phyloP scores from a whole-genome alignment of 129 eudicot genomes.

The Rutidosis leptorrhynchoides region DNA sequence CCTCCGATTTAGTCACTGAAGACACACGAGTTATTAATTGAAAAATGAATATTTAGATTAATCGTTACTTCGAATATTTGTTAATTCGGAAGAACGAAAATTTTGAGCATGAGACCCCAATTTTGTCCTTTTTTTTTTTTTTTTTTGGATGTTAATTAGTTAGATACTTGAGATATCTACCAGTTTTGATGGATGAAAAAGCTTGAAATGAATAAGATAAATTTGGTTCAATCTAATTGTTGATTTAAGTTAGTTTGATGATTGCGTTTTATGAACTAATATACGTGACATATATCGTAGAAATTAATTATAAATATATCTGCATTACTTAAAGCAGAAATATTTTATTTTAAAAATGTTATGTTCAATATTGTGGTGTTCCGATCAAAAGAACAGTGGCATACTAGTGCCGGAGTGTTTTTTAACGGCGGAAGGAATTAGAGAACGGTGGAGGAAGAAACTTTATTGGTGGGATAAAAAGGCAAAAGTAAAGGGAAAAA shows the following conservation, averaged over 20 bases:
- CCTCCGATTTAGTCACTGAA: constrained; percentile 9
- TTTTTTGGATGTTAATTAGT: constrained; percentile 1
- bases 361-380: neutral
- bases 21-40: neutral
- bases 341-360: too few relatives aligned
- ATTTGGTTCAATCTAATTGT: neutral
- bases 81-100: constrained; percentile 15
- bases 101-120: constrained; percentile 26
- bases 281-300: neutral
- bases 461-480: constrained; percentile 13
- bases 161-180: constrained; percentile 12
- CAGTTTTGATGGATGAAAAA: constrained; percentile 17
- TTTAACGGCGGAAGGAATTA: neutral
- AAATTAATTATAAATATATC: too few relatives aligned
- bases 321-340: neutral
- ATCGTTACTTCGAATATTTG: constrained; percentile 4
- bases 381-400: neutral
- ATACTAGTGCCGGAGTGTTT: neutral
- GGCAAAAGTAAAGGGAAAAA: neutral
- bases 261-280: neutral
- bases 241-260: neutral
- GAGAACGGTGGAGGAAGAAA: neutral
- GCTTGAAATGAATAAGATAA: neutral
- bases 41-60: neutral
- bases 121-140: constrained; percentile 16